A percentile compares a stretch with the other conserved stretches of the same genome.
Evolutionary conservation across 2,329 filamentous ascomycete genomes (phyloP).

Genomic region (Calonectria crousiana): DNA sequence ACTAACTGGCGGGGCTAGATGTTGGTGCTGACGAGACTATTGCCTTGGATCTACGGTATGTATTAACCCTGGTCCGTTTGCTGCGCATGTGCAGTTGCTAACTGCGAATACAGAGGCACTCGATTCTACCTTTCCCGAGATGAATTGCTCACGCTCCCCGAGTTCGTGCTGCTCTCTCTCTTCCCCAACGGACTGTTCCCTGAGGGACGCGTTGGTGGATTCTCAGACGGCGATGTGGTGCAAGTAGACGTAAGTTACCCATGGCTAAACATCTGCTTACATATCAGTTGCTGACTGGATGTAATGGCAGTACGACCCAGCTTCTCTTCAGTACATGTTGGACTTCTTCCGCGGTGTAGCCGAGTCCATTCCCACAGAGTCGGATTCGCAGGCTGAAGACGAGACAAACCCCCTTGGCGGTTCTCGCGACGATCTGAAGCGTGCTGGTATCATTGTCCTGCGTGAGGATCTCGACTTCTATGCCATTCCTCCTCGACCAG

Average conservation of each 20-base stretch:
- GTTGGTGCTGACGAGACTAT: slow-evolving; percentile 93
- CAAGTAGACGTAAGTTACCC: slow-evolving; percentile 88
- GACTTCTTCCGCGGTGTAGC: slow-evolving; percentile 98
- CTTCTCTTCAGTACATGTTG: slow-evolving; percentile 97
- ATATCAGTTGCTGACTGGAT: slow-evolving; percentile 14
- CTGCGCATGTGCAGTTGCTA: slow-evolving; percentile 31
- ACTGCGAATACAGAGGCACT: slow-evolving; percentile 75
- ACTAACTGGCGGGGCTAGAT: slow-evolving; percentile 60
- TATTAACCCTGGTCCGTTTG: background rate
- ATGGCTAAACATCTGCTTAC: background rate
- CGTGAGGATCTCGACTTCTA: slow-evolving; percentile 98
- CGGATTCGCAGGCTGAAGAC: slow-evolving; percentile 70
- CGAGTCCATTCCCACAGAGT: slow-evolving; percentile 88
- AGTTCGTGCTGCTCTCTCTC: slow-evolving; percentile 96
- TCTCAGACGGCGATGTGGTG: slow-evolving; percentile 92
- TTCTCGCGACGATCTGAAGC: slow-evolving; percentile 81
- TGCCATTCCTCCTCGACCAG: slow-evolving; percentile 86
- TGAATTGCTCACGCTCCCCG: slow-evolving; percentile 92
- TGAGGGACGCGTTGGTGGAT: slow-evolving; percentile 94
- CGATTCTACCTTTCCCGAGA: slow-evolving; percentile 95
- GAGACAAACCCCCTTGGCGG: slow-evolving; percentile 74
- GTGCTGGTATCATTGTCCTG: slow-evolving; percentile 96
- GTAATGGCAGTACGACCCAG: slow-evolving; percentile 85
- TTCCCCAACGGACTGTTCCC: slow-evolving; percentile 99
- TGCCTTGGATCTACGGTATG: slow-evolving; percentile 91